These are phyloP conservation scores for Sporobolomyces roseus DNA, from an alignment of 768 basidiomycete genomes.

Conservation along the genomic window DNA sequence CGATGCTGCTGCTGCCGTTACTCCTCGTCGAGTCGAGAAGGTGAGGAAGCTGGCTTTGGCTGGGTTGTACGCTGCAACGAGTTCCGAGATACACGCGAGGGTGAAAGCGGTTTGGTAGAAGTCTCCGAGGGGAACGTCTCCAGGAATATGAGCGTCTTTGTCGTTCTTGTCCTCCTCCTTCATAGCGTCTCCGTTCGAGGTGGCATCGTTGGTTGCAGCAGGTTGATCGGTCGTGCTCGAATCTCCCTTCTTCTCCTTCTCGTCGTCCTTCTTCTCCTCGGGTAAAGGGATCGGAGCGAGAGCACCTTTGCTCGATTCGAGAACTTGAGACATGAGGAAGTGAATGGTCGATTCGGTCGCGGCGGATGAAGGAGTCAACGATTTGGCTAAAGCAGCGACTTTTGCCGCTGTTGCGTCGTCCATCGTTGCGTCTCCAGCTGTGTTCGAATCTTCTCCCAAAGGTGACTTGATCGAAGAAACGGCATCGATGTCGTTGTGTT, in stretches of 20 bases:
- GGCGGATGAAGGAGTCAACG: slow-evolving; percentile 47
- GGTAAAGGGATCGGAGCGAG: slow-evolving; percentile 36
- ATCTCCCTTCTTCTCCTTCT: background rate
- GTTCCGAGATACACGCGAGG: slow-evolving; percentile 86
- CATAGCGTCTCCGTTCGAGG: background rate
- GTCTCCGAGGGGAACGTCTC: slow-evolving; percentile 37
- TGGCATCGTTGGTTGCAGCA: background rate
- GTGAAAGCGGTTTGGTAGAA: slow-evolving; percentile 56
- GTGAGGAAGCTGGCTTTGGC: slow-evolving; percentile 86
- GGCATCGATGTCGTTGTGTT: slow-evolving; percentile 14
- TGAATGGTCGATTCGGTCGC: slow-evolving; percentile 52
- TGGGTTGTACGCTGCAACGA: slow-evolving; percentile 84
- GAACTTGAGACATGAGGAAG: slow-evolving; percentile 68
- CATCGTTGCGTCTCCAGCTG: slow-evolving; percentile 8
- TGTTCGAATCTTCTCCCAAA: background rate
- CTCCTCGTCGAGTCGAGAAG: slow-evolving; percentile 50
- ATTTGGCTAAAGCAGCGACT: slow-evolving; percentile 22
- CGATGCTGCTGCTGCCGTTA: no score
- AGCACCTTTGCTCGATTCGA: slow-evolving; percentile 58
- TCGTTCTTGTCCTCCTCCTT: slow-evolving; percentile 28
- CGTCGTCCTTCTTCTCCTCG: background rate
- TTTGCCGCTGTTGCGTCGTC: slow-evolving; percentile 5
- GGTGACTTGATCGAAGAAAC: slow-evolving; percentile 30
- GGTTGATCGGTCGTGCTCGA: slow-evolving; percentile 39
- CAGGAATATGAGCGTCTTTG: slow-evolving; percentile 22